Conservation (phyloP, 2,329 filamentous ascomycete species). For the Teratosphaeria nubilosa region DNA sequence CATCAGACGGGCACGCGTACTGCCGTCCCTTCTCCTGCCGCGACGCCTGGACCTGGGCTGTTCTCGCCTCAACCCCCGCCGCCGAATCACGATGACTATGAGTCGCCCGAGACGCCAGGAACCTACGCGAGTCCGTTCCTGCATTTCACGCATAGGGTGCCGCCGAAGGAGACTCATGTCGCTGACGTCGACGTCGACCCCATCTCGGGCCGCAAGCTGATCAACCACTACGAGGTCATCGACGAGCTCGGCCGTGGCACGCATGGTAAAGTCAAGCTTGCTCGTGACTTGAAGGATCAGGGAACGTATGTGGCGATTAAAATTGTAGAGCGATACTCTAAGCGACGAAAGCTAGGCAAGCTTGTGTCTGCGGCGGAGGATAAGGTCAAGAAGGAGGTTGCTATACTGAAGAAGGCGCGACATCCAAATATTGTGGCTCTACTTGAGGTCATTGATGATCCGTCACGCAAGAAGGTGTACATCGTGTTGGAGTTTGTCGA, state of each 20-base stretch:
- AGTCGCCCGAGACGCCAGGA: slow-evolving; percentile 25
- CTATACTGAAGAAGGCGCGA: slow-evolving; percentile 94
- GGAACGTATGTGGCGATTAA: slow-evolving; percentile 86
- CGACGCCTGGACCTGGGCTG: slow-evolving; percentile 33
- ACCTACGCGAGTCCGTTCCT: slow-evolving; percentile 41
- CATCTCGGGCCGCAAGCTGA: slow-evolving; percentile 83
- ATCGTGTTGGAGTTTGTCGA: slow-evolving; percentile 95
- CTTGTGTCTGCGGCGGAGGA: slow-evolving; percentile 55
- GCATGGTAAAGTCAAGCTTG: slow-evolving; percentile 95
- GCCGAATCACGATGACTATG: slow-evolving; percentile 15
- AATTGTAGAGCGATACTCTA: slow-evolving; percentile 93
- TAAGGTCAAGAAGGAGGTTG: slow-evolving; percentile 91
- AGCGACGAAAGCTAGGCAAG: slow-evolving; percentile 78
- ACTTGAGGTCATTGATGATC: slow-evolving; percentile 95
- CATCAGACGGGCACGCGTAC: slow-evolving; percentile 32
- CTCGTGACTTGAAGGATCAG: slow-evolving; percentile 60
- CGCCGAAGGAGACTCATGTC: slow-evolving; percentile 63
- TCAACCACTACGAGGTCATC: slow-evolving; percentile 96
- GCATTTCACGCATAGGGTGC: slow-evolving; percentile 39
- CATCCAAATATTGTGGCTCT: slow-evolving; percentile 95
- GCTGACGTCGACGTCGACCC: slow-evolving; percentile 83
- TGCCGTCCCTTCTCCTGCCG: slow-evolving; percentile 36
- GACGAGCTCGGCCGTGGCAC: slow-evolving; percentile 92
- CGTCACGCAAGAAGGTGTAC: slow-evolving; percentile 93
- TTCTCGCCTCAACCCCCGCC: slow-evolving; percentile 29